Base-by-base conservation (phyloP, 495 filamentous ascomycete genomes). In the Trichocladium antarcticum region DNA sequence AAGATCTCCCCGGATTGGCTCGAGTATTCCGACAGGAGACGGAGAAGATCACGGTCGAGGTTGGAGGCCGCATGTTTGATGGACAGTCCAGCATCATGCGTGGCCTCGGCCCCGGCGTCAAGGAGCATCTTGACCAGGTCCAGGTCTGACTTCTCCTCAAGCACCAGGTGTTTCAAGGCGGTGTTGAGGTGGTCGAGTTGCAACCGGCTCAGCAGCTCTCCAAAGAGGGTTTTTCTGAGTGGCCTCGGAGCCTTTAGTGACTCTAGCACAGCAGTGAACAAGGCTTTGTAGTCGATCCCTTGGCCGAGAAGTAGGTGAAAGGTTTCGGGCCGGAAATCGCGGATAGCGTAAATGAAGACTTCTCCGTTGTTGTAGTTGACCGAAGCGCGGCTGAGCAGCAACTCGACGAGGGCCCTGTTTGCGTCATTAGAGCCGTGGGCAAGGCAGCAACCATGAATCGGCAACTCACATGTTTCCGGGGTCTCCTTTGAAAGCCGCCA, bases 291-390 rank as follows among this genome's bases (percentile, higher is more conserved):
- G 5, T 37, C 37, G 1, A 54, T 45, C n/a, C 47, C 51, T 32
- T 65, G 62, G 20, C 36, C 42, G 20, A 65, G 57, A 8, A 65
- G 58, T 12, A 63, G 21, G 10, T 50, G 58, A 20, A 65, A 58
- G 2, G 47, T 46, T 7, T 59, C 58, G 4, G 37, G 44, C 1
- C 47, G 53, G 34, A 57, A 57, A 19, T 54, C 59, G 0, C 58
- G 52, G 22, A 65, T 53, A 16, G 62, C 60, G 35, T 55, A 56
- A 10, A 57, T 51, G 35, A 63, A 63, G 8, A 57, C 56, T 17
- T 65, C 58, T 11, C 62, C 62, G 27, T 63, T 59, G 51, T 63
- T 63, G 54, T 56, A 59, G 24, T 65, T 65, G 1, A 61, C 56
- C 0, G 56, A 59, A 6, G 53, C 58, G 5, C 54, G 42, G 1